Conservation (phyloP, 805 yeast species). For the Candida quercuum region DNA sequence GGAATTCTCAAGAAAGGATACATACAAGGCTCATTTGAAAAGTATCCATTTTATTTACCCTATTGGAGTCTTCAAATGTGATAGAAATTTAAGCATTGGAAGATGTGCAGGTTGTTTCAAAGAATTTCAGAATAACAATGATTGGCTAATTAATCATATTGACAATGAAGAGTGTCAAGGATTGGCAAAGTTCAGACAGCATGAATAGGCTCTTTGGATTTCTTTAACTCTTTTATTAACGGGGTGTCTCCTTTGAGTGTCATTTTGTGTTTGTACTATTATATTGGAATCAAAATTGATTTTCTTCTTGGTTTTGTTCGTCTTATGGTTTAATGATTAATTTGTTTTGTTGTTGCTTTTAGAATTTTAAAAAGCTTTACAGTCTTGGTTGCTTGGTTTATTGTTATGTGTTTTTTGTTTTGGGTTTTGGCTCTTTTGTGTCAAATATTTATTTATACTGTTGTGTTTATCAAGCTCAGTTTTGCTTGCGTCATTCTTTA, state of each 20-base stretch:
- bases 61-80: slow-evolving; percentile 60
- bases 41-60: slow-evolving; percentile 78
- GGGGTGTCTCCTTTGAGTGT: not conserved
- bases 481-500: too few species aligned
- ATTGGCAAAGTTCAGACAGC: slow-evolving; percentile 10
- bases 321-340: too few species aligned
- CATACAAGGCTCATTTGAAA: slow-evolving; percentile 72
- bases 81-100: slow-evolving; percentile 54
- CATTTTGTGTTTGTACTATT: too few species aligned
- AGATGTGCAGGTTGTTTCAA: slow-evolving; percentile 63
- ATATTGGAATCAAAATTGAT: too few species aligned
- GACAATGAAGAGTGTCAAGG: slow-evolving; percentile 49
- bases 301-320: too few species aligned
- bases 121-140: slow-evolving; percentile 53
- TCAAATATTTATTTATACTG: too few species aligned
- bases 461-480: too few species aligned
- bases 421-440: too few species aligned
- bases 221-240: not conserved
- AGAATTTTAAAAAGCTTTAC: too few species aligned
- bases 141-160: slow-evolving; percentile 63
- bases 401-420: too few species aligned
- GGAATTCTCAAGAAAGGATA: slow-evolving; percentile 72
- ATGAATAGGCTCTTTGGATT: not conserved
- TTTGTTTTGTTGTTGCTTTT: too few species aligned
- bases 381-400: too few species aligned